Conservation (phyloP, 305 asterid genomes). For the Ruellia speciosa region DNA sequence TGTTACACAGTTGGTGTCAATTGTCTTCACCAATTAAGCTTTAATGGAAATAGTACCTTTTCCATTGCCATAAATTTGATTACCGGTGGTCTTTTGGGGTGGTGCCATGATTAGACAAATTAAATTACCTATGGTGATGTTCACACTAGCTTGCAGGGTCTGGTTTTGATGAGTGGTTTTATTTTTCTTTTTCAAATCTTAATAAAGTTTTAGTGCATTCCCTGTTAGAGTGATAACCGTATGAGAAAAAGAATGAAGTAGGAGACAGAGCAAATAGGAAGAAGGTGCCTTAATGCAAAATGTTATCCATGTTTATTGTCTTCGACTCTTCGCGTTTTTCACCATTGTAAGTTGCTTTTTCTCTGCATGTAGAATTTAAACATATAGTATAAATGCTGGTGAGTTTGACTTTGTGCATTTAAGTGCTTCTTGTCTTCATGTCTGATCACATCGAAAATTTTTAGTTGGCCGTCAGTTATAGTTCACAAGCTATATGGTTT, state of each 20-base stretch:
- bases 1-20: background rate
- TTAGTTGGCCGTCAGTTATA: background rate
- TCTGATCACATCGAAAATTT: background rate
- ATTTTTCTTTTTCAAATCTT: background rate
- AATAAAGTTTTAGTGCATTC: background rate
- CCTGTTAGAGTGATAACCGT: background rate
- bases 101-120: background rate
- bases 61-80: background rate
- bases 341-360: background rate
- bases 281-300: background rate
- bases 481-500: background rate
- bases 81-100: background rate
- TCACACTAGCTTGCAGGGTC: background rate
- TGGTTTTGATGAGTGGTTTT: constrained; percentile 1
- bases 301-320: background rate
- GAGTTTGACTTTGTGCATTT: background rate
- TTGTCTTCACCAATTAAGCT: too few species aligned
- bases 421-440: background rate
- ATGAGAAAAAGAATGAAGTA: background rate
- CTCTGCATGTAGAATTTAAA: background rate
- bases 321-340: background rate
- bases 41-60: background rate
- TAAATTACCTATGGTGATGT: background rate
- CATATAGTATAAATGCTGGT: background rate
- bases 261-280: background rate